phyloP scores from a whole-genome alignment of 129 eudicot species.

The Flaveria robusta region DNA sequence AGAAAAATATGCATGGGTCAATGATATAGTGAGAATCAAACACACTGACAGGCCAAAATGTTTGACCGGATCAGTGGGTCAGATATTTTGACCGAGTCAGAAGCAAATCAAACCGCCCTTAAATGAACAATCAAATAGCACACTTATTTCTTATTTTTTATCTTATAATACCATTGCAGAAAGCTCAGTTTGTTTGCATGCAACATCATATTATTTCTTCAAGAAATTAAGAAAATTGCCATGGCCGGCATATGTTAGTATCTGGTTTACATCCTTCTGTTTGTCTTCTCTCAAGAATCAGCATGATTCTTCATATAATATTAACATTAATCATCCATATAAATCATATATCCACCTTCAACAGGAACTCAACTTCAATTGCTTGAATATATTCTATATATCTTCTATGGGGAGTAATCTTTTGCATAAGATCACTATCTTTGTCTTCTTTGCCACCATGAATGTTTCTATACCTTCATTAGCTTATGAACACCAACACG shows the following conservation, averaged over 20 bases:
- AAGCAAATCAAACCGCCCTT: no score
- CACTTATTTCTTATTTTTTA: not conserved
- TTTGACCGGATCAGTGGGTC: no score
- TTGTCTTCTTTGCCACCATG: not conserved
- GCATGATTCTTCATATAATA: constrained; percentile 25
- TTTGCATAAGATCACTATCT: constrained; percentile 19
- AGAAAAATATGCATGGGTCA: no score
- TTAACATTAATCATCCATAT: constrained; percentile 16
- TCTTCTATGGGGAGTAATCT: constrained; percentile 19
- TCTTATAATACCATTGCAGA: not conserved
- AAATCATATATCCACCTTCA: not conserved
- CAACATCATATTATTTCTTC: no score
- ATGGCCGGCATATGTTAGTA: constrained; percentile 44
- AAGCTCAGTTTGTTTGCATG: not conserved
- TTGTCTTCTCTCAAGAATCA: constrained; percentile 33
- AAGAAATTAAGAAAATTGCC: constrained; percentile 14
- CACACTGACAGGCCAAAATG: no score
- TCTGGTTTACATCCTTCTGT: constrained; percentile 12
- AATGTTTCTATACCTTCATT: constrained; percentile 9
- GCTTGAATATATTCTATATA: not conserved
- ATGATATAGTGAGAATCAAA: no score
- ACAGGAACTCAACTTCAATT: no score
- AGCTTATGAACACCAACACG: constrained; percentile 14
- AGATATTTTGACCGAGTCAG: no score
- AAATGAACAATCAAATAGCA: no score